phyloP scores from a whole-genome alignment of 2,329 filamentous ascomycete species.

The Alternaria rosae region DNA sequence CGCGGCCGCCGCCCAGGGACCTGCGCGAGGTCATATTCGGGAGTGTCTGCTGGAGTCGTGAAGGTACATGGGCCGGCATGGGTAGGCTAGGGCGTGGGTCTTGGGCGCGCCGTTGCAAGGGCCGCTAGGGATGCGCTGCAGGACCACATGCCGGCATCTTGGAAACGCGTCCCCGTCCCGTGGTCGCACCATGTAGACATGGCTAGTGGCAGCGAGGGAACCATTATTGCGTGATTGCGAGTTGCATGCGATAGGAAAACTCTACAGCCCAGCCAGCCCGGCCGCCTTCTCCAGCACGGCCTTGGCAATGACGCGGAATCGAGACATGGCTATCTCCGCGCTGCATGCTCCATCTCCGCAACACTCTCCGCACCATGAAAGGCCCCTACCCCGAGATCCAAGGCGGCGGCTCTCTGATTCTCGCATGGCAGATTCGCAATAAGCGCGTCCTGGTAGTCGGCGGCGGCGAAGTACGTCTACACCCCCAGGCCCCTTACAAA shows the following conservation, averaged over 20 bases:
- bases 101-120: conserved; percentile 21
- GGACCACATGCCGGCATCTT: conserved; percentile 13
- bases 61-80: conserved; percentile 26
- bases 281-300: conserved; percentile 1
- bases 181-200: background rate
- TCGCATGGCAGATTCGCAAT: conserved; percentile 93
- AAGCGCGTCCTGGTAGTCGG: conserved; percentile 93
- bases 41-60: conserved; percentile 26
- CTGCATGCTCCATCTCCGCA: conserved; percentile 23
- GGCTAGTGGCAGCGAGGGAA: background rate
- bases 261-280: background rate
- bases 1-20: conserved; percentile 84
- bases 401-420: conserved; percentile 88
- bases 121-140: conserved; percentile 28
- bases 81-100: conserved; percentile 17
- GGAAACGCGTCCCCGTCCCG: conserved; percentile 3
- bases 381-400: conserved; percentile 78
- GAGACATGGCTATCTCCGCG: conserved; percentile 34
- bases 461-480: conserved; percentile 80
- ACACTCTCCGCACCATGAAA: conserved; percentile 52
- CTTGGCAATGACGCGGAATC: conserved; percentile 25
- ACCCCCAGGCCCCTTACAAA: conserved; percentile 4
- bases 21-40: conserved; percentile 59
- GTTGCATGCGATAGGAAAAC: background rate
- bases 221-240: background rate